A percentile compares a stretch with the other conserved stretches of the same genome.
These are phyloP conservation scores for Eucalyptus albens DNA, from an alignment of 345 rosid genomes.

Conservation along the genomic window DNA sequence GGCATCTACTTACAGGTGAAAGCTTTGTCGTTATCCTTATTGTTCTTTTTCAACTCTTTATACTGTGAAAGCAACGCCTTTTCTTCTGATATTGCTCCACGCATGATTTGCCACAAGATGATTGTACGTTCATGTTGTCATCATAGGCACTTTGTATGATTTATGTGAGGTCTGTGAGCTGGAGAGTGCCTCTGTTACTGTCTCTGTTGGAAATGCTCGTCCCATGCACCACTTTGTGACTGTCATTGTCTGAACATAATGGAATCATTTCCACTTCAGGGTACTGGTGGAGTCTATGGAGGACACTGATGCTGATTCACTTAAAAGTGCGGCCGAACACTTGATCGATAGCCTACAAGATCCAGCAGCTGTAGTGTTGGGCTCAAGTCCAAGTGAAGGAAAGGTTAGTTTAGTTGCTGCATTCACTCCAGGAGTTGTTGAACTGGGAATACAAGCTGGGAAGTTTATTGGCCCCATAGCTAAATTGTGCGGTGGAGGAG, in stretches of 20 bases:
- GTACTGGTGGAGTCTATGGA: constrained; percentile 81
- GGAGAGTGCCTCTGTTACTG: background rate
- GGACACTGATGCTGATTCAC: constrained; percentile 71
- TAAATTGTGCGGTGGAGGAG: constrained; percentile 86
- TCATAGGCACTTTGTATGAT: background rate
- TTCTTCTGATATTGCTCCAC: background rate
- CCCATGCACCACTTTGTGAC: background rate
- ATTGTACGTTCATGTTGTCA: background rate
- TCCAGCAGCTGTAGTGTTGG: constrained; percentile 73
- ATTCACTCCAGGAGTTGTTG: constrained; percentile 58
- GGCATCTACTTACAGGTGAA: background rate
- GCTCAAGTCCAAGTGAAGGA: constrained; percentile 77
- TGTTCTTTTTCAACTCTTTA: background rate
- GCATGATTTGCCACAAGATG: background rate
- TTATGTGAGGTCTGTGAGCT: background rate
- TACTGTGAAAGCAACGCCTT: background rate
- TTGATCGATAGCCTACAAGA: constrained; percentile 54
- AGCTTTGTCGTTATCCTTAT: background rate
- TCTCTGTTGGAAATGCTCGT: background rate
- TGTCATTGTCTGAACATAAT: background rate
- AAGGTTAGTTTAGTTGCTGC: constrained; percentile 94
- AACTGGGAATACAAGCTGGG: constrained; percentile 81
- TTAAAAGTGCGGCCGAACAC: constrained; percentile 78
- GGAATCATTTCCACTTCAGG: constrained; percentile 16
- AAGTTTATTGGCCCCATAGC: constrained; percentile 82